Percentiles rank a stretch among this genome's conserved stretches.
These are phyloP conservation scores for Sesbania bispinosa DNA, from an alignment of 306 rosid species.

Conservation along the genomic window DNA sequence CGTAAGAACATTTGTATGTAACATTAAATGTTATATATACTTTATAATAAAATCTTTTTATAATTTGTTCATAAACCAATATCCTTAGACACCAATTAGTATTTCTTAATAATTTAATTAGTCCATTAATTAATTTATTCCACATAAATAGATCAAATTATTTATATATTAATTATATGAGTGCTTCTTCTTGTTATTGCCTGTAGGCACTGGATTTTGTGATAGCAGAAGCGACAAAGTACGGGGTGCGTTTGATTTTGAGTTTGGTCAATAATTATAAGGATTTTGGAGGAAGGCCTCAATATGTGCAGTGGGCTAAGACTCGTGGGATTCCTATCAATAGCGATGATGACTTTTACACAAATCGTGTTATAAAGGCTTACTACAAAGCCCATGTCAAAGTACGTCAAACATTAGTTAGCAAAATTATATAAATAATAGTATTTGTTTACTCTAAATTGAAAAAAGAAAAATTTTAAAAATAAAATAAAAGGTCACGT, in stretches of 20 bases:
- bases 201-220: conserved; percentile 53
- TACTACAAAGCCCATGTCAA: conserved; percentile 51
- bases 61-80: too few relatives aligned
- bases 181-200: background rate
- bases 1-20: too few relatives aligned
- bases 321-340: conserved; percentile 19
- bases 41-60: too few relatives aligned
- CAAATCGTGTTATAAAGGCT: conserved; percentile 30
- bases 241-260: conserved; percentile 38
- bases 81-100: too few relatives aligned
- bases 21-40: too few relatives aligned
- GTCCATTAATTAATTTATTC: background rate
- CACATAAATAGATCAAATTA: too few relatives aligned
- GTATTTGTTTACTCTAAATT: too few relatives aligned
- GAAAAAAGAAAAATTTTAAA: too few relatives aligned
- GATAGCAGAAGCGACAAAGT: conserved; percentile 51
- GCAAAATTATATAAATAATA: too few relatives aligned
- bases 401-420: conserved; percentile 14
- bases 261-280: conserved; percentile 46
- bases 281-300: conserved; percentile 59
- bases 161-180: too few relatives aligned
- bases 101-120: too few relatives aligned
- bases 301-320: conserved; percentile 57
- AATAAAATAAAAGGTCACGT: too few relatives aligned
- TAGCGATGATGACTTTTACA: conserved; percentile 49